phyloP scores from a whole-genome alignment of 179 eudicot genomes.

The Vitellaria paradoxa region DNA sequence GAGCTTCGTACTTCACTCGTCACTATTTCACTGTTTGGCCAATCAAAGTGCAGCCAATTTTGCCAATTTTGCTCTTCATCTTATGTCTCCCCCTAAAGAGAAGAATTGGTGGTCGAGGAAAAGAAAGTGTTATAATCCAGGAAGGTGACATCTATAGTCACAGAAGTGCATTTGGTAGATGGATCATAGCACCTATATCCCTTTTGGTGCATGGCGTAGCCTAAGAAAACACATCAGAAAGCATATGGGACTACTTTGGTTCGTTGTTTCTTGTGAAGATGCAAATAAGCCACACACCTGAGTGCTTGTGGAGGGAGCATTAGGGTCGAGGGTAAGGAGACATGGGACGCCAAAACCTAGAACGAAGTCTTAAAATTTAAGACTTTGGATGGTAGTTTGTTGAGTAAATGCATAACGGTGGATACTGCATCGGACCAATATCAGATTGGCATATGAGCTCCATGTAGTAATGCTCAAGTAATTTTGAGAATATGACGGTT shows the following conservation, averaged over 20 bases:
- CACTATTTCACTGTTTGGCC: background rate
- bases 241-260: slow-evolving; percentile 4
- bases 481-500: background rate
- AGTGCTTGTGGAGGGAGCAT: background rate
- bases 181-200: slow-evolving; percentile 9
- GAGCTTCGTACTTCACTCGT: background rate
- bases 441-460: too few species aligned
- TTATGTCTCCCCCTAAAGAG: slow-evolving; percentile 11
- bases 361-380: background rate
- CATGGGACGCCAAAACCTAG: background rate
- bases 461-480: too few species aligned
- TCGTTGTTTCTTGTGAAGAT: background rate
- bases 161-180: background rate
- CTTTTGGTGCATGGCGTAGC: background rate
- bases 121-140: background rate
- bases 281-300: background rate
- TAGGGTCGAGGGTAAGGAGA: background rate
- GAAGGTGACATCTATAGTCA: slow-evolving; percentile 10
- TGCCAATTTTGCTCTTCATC: background rate
- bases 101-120: background rate
- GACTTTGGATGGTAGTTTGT: background rate
- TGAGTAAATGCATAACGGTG: background rate
- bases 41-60: background rate
- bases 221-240: background rate
- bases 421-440: background rate